A percentile compares a stretch with the other conserved stretches of the same genome.
Evolutionary conservation across 768 basidiomycete genomes (phyloP).

Genomic region (Boletus vinaceobasis): DNA sequence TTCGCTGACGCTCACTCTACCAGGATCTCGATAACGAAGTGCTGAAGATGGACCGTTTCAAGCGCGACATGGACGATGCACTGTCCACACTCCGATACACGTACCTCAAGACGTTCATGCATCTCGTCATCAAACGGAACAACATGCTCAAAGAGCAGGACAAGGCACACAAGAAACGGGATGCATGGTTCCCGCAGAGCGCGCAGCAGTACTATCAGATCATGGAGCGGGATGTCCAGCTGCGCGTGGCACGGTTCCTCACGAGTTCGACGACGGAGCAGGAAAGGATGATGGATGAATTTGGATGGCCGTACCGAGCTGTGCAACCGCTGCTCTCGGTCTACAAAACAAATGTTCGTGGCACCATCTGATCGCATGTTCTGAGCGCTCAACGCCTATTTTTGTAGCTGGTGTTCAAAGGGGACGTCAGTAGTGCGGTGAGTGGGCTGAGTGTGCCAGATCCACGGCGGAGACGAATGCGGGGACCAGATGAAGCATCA

Average conservation of each 20-base stretch:
- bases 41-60: constrained; percentile 18
- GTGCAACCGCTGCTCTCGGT: constrained; percentile 40
- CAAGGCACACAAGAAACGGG: constrained; percentile 23
- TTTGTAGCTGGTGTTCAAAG: constrained; percentile 19
- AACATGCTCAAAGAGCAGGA: constrained; percentile 16
- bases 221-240: constrained; percentile 39
- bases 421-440: constrained; percentile 17
- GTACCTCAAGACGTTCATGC: constrained; percentile 24
- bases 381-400: background rate
- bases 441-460: constrained; percentile 20
- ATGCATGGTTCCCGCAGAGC: constrained; percentile 33
- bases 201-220: constrained; percentile 30
- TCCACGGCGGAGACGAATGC: constrained; percentile 16
- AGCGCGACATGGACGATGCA: constrained; percentile 27
- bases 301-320: constrained; percentile 50
- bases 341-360: constrained; percentile 42
- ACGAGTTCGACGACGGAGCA: constrained; percentile 23
- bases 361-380: background rate
- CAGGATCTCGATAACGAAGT: constrained; percentile 21
- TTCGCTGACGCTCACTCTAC: background rate
- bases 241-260: constrained; percentile 52
- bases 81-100: constrained; percentile 30
- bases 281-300: constrained; percentile 49
- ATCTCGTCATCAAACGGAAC: constrained; percentile 14
- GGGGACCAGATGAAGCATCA: background rate